Evolutionary conservation across 805 yeast species (phyloP).

Genomic region (Nakazawaea pomicola): DNA sequence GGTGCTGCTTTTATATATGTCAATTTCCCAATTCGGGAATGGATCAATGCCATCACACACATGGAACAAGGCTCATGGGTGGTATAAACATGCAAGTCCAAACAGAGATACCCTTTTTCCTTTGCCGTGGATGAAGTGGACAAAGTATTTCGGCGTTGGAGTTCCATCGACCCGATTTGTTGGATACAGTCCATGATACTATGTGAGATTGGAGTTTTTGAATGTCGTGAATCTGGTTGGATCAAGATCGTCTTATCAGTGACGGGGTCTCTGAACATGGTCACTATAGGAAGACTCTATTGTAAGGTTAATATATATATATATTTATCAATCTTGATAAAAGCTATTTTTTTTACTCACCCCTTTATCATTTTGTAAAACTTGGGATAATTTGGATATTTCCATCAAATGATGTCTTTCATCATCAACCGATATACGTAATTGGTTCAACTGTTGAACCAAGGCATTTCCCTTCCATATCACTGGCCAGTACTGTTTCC

Average conservation of each 20-base stretch:
- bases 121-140: too few species aligned
- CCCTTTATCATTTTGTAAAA: too few species aligned
- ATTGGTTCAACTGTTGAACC: conserved; percentile 59
- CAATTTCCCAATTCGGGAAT: conserved; percentile 73
- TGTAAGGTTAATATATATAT: too few species aligned
- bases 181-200: conserved; percentile 71
- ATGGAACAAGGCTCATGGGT: conserved; percentile 96
- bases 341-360: too few species aligned
- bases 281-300: conserved; percentile 40
- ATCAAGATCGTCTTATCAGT: conserved; percentile 35
- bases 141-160: conserved; percentile 26
- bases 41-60: conserved; percentile 96
- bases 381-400: too few species aligned
- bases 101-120: conserved; percentile 63
- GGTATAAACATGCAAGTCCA: conserved; percentile 71
- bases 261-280: conserved; percentile 60
- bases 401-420: conserved; percentile 33
- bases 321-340: too few species aligned
- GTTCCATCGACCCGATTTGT: conserved; percentile 54
- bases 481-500: conserved; percentile 73
- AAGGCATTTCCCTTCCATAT: conserved; percentile 92
- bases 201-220: conserved; percentile 56
- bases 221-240: conserved; percentile 34
- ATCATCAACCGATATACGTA: conserved; percentile 40
- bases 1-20: conserved; percentile 49